Conservation (phyloP, 139 green algal species). For the Monoraphidium neglectum region DNA sequence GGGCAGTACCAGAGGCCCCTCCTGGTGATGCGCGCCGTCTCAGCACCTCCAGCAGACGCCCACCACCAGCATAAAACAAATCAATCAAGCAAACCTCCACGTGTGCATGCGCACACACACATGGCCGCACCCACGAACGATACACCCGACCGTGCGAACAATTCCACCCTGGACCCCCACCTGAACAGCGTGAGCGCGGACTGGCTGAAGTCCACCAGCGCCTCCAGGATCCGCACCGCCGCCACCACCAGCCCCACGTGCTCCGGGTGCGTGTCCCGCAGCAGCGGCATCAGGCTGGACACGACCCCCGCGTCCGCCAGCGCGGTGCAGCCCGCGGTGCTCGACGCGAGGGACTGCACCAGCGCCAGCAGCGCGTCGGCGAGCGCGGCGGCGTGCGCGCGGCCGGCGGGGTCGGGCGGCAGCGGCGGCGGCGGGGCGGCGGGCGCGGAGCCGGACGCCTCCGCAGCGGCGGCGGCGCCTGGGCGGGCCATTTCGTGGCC, state of each 20-base stretch:
- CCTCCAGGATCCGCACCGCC: constrained; percentile 82
- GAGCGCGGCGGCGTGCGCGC: constrained; percentile 51
- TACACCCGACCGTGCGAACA: too few relatives aligned
- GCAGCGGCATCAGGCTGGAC: constrained; percentile 81
- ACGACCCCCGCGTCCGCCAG: constrained; percentile 87
- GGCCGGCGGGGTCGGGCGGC: not conserved
- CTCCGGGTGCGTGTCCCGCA: constrained; percentile 55
- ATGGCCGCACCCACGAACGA: too few relatives aligned
- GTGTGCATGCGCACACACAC: too few relatives aligned
- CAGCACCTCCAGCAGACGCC: too few relatives aligned
- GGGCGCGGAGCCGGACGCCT: not conserved
- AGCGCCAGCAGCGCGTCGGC: constrained; percentile 87
- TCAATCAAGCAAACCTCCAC: too few relatives aligned
- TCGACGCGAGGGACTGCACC: constrained; percentile 70
- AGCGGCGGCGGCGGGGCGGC: not conserved
- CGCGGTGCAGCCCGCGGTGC: constrained; percentile 67
- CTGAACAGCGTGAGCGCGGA: constrained; percentile 69
- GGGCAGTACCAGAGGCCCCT: too few relatives aligned
- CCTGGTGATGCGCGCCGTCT: too few relatives aligned
- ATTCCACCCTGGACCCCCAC: too few relatives aligned
- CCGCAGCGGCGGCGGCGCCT: not conserved
- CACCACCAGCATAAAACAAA: too few relatives aligned
- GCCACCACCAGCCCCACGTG: constrained; percentile 75
- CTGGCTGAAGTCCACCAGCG: constrained; percentile 87
- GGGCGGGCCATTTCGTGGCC: constrained; percentile 22